A percentile compares a stretch with the other conserved stretches of the same genome.
Evolutionary conservation across 768 basidiomycete genomes (phyloP).

Genomic region (Mycena indigotica): DNA sequence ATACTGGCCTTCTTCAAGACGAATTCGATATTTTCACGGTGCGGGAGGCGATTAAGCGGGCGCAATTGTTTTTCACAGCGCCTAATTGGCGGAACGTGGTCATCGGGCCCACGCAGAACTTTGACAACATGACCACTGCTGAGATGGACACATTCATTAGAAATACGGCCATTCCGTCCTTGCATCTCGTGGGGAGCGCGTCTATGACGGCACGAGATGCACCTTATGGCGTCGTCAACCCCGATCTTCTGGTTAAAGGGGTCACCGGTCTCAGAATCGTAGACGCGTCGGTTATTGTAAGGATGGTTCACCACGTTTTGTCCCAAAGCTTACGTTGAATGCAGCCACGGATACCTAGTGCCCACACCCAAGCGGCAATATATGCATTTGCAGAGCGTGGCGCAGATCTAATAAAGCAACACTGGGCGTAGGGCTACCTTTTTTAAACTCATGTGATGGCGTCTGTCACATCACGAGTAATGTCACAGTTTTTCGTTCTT

Average conservation of each 20-base stretch:
- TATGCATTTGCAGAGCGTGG: background rate
- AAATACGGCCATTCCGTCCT: background rate
- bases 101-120: conserved; percentile 5
- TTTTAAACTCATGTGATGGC: background rate
- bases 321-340: no score
- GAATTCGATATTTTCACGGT: background rate
- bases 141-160: conserved; percentile 7
- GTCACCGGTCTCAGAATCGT: conserved; percentile 15
- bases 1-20: background rate
- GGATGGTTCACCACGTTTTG: no score
- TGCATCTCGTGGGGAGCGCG: conserved; percentile 12
- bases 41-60: background rate
- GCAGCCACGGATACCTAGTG: background rate
- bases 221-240: conserved; percentile 19
- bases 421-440: background rate
- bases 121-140: conserved; percentile 3
- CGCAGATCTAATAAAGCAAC: background rate
- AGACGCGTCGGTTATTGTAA: conserved; percentile 20
- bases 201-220: conserved; percentile 10
- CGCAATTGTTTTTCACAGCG: background rate
- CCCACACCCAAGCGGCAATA: background rate
- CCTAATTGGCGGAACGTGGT: conserved; percentile 7
- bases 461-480: background rate
- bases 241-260: conserved; percentile 20
- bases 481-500: conserved; percentile 9